Evolutionary conservation across 2,329 filamentous ascomycete genomes (phyloP).

Genomic region (Fusarium sterilihyphosum): DNA sequence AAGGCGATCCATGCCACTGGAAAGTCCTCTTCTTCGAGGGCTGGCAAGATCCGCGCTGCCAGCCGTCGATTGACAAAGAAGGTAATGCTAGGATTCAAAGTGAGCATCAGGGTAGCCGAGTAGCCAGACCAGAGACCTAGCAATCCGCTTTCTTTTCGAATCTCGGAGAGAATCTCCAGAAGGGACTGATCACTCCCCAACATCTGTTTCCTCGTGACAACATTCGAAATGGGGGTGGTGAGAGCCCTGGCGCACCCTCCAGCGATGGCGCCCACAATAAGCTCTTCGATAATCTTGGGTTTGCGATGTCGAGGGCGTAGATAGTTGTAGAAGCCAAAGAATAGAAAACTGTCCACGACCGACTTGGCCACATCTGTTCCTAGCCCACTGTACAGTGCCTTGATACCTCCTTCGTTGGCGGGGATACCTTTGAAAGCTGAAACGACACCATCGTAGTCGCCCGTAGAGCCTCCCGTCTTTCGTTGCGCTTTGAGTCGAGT

Average conservation of each 20-base stretch:
- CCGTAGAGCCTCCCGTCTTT: conserved; percentile 57
- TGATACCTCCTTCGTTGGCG: conserved; percentile 72
- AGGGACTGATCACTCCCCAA: conserved; percentile 57
- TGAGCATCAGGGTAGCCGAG: conserved; percentile 80
- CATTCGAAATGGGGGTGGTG: conserved; percentile 83
- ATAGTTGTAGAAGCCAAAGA: conserved; percentile 82
- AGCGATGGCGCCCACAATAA: conserved; percentile 77
- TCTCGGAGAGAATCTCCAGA: conserved; percentile 69
- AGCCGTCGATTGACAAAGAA: conserved; percentile 83
- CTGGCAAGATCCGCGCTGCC: conserved; percentile 65
- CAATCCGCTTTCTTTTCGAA: conserved; percentile 75
- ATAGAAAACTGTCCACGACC: conserved; percentile 81
- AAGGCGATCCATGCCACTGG: conserved; percentile 54
- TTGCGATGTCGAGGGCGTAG: conserved; percentile 52
- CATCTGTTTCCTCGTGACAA: conserved; percentile 85
- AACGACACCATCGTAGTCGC: conserved; percentile 70
- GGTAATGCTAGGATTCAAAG: conserved; percentile 86
- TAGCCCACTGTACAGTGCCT: conserved; percentile 76
- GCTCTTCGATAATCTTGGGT: conserved; percentile 75
- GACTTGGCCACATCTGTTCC: conserved; percentile 73
- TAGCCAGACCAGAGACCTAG: conserved; percentile 89
- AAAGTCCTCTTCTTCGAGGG: conserved; percentile 56
- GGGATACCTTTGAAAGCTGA: conserved; percentile 80
- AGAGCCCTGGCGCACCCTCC: conserved; percentile 79
- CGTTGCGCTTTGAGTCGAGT: conserved; percentile 84